Base-by-base conservation (phyloP, 2,329 filamentous ascomycete species). In the Penicillium sp. region DNA sequence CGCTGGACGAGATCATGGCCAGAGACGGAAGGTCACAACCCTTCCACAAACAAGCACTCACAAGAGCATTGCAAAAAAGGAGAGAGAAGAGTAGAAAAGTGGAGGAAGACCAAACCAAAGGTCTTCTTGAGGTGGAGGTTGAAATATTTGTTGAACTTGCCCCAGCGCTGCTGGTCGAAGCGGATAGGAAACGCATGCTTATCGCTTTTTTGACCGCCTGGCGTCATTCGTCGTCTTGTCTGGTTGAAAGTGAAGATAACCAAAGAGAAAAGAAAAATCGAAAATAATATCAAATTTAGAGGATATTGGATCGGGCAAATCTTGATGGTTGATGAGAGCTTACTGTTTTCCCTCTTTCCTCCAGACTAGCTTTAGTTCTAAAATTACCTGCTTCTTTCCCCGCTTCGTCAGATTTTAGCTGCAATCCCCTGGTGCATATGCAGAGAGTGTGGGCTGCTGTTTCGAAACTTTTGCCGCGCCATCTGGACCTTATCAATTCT, bases 1-100 rank as follows among this genome's bases (percentile, higher is more conserved):
- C 45, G 48, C 52, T 63, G 57, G 64, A 56, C 53, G 59, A 40
- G 53, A 63, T 58, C 66, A 69, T 68, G 56, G 53, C 42, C 29
- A 32, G 42, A 32, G 9, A 5, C 29, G 54, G 52, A 53, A 52
- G 52, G 53, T 44, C 42, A 52, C 48, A 51, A 55, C 55, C 53
- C 46, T 51, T 49, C 52, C 54, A 43, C 18, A 18, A 25, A n/a
- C 24, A 9, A 38, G 25, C 25, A 40, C n/a, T 47, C 43, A 52
- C 12, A 46, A 24, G 48, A 39, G 44, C 49, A 54, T 51, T 34
- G 44, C 39, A 47, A 18, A 11, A 39, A 45, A 27, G n/a, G 36
- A 13, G 25, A 35, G 27, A 36, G n/a, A 40, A 4, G 36, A 43
- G 9, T 28, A 9, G 13, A 35, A 18, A 34, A 34, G 34, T 12